Conservation (phyloP, 1,284 basidiomycete genomes). For the Cutaneotrichosporon arboriforme region DNA sequence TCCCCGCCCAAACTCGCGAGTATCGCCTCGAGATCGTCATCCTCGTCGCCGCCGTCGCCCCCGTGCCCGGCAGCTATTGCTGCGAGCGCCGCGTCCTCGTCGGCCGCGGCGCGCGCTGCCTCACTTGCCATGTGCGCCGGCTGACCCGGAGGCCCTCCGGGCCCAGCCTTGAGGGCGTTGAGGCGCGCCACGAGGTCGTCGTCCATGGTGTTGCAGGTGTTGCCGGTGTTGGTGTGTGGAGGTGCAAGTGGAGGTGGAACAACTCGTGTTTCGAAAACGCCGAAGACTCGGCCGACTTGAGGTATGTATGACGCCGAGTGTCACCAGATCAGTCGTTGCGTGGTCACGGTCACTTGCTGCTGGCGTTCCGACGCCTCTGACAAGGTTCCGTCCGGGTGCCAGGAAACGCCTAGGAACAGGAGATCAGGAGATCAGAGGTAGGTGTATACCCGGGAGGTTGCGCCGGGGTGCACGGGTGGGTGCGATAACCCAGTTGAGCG, state of each 20-base stretch:
- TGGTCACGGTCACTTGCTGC: not conserved
- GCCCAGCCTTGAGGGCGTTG: slow-evolving; percentile 2
- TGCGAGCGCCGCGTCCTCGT: slow-evolving; percentile 26
- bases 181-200: slow-evolving; percentile 3
- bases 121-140: not conserved
- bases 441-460: no score
- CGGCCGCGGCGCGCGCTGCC: slow-evolving; percentile 9
- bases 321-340: not conserved
- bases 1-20: slow-evolving; percentile 15
- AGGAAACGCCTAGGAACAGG: no score
- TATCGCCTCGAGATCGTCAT: slow-evolving; percentile 17
- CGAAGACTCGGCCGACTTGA: not conserved
- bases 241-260: not conserved
- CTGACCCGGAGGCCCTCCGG: not conserved
- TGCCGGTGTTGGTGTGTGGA: no score
- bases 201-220: slow-evolving; percentile 3
- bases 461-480: no score
- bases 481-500: no score
- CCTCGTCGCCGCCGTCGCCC: slow-evolving; percentile 10
- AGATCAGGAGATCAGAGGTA: no score
- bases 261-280: not conserved
- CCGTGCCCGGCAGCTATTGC: slow-evolving; percentile 28
- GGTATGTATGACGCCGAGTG: no score
- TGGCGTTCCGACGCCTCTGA: no score
- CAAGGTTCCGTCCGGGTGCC: no score